Conservation (phyloP, 495 filamentous ascomycete genomes). For the Penicillium coffeae region DNA sequence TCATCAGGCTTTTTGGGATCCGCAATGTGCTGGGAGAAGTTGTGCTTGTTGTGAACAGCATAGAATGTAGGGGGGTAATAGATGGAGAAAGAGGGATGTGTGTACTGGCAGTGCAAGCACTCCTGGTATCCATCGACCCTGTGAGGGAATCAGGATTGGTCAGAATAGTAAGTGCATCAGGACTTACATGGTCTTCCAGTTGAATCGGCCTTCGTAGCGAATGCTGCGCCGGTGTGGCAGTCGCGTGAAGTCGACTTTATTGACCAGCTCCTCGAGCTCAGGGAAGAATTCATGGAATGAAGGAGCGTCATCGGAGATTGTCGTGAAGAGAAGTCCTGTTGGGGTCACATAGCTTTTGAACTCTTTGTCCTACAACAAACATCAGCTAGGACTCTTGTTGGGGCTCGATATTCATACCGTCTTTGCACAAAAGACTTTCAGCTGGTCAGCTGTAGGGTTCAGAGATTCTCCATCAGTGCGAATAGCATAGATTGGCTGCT, state of each 20-base stretch:
- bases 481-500: constrained; percentile 44
- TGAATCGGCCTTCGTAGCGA: constrained; percentile 55
- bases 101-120: constrained; percentile 62
- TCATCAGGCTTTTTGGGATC: constrained; percentile 54
- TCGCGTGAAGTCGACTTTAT: constrained; percentile 54
- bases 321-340: constrained; percentile 53
- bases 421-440: constrained; percentile 42
- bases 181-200: constrained; percentile 60
- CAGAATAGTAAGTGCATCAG: background rate
- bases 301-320: constrained; percentile 47
- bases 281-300: constrained; percentile 55
- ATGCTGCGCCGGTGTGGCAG: constrained; percentile 54
- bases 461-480: constrained; percentile 31
- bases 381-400: background rate
- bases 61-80: constrained; percentile 59
- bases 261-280: constrained; percentile 45
- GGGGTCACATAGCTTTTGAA: constrained; percentile 47
- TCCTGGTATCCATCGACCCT: constrained; percentile 62
- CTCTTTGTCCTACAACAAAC: constrained; percentile 19
- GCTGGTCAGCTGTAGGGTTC: constrained; percentile 28
- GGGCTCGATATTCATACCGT: constrained; percentile 16
- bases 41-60: constrained; percentile 51
- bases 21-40: constrained; percentile 56
- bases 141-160: background rate
- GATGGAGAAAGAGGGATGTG: constrained; percentile 56